A percentile compares a stretch with the other conserved stretches of the same genome.
Evolutionary conservation across 768 basidiomycete species (phyloP).

Genomic region (Tulasnella sp.): DNA sequence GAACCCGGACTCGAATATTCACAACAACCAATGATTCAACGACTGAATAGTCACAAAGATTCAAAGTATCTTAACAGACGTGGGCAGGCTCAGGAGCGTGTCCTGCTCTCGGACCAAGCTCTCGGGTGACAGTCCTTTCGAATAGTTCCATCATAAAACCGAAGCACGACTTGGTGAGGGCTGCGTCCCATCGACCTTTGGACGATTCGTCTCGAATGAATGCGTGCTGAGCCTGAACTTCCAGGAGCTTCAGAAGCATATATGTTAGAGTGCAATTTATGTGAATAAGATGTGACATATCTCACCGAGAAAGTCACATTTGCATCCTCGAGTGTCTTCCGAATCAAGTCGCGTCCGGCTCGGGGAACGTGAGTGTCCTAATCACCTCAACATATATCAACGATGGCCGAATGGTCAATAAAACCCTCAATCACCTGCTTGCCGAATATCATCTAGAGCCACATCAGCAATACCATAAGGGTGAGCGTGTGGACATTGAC

Average conservation of each 20-base stretch:
- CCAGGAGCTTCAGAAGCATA: slow-evolving; percentile 57
- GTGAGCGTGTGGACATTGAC: slow-evolving; percentile 26
- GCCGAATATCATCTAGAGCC: slow-evolving; percentile 82
- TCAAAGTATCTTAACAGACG: slow-evolving; percentile 50
- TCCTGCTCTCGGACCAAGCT: slow-evolving; percentile 61
- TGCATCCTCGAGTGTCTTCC: slow-evolving; percentile 74
- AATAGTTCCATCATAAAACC: slow-evolving; percentile 90
- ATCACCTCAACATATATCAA: neutral
- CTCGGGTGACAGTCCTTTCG: slow-evolving; percentile 75
- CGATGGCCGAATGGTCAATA: neutral
- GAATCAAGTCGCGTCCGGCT: slow-evolving; percentile 74
- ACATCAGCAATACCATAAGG: neutral
- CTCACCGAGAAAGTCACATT: slow-evolving; percentile 61
- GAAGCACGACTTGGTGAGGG: slow-evolving; percentile 72
- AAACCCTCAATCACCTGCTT: slow-evolving; percentile 54
- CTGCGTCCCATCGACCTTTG: slow-evolving; percentile 95
- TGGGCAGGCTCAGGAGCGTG: slow-evolving; percentile 54
- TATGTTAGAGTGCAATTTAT: neutral
- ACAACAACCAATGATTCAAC: neutral
- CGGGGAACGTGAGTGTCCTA: slow-evolving; percentile 92
- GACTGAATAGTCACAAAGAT: neutral
- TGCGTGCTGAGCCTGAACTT: slow-evolving; percentile 95
- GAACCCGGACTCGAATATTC: neutral
- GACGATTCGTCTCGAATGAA: slow-evolving; percentile 89
- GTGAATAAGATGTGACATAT: slow-evolving; percentile 18